phyloP scores from a whole-genome alignment of 1,284 basidiomycete genomes.

The Megacollybia platyphylla region DNA sequence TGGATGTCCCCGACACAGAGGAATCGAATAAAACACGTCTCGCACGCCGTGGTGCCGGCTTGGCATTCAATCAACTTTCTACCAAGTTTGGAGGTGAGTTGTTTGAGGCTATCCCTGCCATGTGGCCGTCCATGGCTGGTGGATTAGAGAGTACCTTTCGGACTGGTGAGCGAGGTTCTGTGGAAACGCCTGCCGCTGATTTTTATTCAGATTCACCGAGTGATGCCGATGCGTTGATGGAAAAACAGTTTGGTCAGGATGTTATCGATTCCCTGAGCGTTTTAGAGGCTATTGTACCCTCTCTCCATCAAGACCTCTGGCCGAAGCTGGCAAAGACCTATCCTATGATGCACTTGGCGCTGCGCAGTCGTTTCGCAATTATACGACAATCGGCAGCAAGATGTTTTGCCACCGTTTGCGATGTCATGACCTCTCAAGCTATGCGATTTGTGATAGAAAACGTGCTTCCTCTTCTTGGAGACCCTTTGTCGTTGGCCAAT shows the following conservation, averaged over 20 bases:
- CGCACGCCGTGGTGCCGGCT: conserved; percentile 73
- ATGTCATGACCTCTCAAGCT: conserved; percentile 73
- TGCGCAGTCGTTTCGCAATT: conserved; percentile 80
- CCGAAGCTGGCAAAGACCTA: conserved; percentile 62
- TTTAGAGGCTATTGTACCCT: conserved; percentile 71
- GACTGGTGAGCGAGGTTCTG: conserved; percentile 30
- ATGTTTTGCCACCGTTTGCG: conserved; percentile 81
- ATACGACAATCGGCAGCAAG: conserved; percentile 81
- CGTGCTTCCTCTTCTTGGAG: conserved; percentile 78
- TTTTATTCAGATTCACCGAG: conserved; percentile 30
- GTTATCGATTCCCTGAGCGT: conserved; percentile 91
- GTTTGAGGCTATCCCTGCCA: conserved; percentile 72
- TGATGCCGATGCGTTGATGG: conserved; percentile 50
- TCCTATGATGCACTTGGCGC: conserved; percentile 62
- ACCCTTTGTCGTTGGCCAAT: conserved; percentile 66
- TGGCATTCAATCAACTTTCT: conserved; percentile 77
- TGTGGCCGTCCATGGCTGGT: conserved; percentile 89
- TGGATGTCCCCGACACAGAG: conserved; percentile 25
- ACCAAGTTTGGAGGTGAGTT: conserved; percentile 64
- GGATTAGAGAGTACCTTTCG: conserved; percentile 63
- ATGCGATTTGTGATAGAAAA: conserved; percentile 85
- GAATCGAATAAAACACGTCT: conserved; percentile 44
- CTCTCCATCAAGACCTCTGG: conserved; percentile 64
- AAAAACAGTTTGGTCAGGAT: conserved; percentile 74
- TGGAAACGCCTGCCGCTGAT: conserved; percentile 1